Evolutionary conservation across 1,139 yeast genomes (phyloP), one percentile per base, ranked within the genome.

Genomic region (Suhomyces taliae): DNA sequence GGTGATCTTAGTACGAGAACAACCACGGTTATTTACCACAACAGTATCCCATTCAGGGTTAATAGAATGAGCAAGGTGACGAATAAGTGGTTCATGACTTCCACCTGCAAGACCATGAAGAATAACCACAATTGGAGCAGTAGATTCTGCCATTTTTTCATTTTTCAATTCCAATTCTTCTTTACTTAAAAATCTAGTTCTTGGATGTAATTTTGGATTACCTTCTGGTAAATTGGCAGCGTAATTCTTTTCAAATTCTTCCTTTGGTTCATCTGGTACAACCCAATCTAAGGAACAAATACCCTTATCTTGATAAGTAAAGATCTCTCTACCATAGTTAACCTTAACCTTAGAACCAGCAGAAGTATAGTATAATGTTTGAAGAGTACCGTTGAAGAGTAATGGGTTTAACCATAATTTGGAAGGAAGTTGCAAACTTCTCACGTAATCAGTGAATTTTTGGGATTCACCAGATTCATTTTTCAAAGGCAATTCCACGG

Each of bases 31-130:
- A 62, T 89, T 90, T 51, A 88, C 66, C 11, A 90, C 96, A 31
- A 83, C 87, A 12, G 83, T 79, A 53, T 88, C 95, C 72, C 75
- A 62, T 10, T 50, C 59, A 8, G 43, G 36, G 27, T 44, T 34
- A 45, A 79, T 60, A 36, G 66, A 58, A 38, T 69, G 69, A 27
- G 74, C 76, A 47, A 85, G 63, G 49, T 91, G 83, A 50, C 96
- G 80, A 48, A 90, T 86, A 58, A 90, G 83, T 2, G 93, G 82
- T 62, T 91, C 97, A 56, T 90, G 95, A 19, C 96, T 86, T 0
- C 97, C 97, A 19, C 97, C 97, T 6, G 90, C 91, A 36, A 91
- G 77, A 0, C 97, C 98, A 61, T 91, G 97, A 43, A 85, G 68
- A 6, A 86, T 74, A 27, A 90, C 78, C 33, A 87, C 77, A 46